phyloP scores from a whole-genome alignment of 345 rosid genomes.

The Gossypium sturtianum region DNA sequence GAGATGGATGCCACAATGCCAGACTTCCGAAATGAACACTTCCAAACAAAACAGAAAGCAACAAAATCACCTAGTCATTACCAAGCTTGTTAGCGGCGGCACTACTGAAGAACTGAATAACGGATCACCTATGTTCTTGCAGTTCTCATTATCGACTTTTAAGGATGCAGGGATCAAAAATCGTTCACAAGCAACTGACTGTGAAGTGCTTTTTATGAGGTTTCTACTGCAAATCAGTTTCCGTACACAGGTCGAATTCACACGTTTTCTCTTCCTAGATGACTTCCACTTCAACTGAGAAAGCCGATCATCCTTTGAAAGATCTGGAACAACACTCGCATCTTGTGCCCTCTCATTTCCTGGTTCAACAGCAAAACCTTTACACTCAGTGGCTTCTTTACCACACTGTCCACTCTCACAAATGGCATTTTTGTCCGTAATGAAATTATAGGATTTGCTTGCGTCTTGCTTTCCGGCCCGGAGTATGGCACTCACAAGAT shows the following conservation, averaged over 20 bases:
- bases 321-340: conserved; percentile 38
- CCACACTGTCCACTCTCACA: conserved; percentile 11
- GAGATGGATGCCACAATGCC: conserved; percentile 23
- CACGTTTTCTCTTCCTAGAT: conserved; percentile 50
- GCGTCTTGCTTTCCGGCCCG: conserved; percentile 24
- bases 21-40: neutral
- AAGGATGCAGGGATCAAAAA: conserved; percentile 26
- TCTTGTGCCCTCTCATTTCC: conserved; percentile 19
- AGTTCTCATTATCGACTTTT: conserved; percentile 56
- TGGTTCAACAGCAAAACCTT: conserved; percentile 15
- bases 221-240: conserved; percentile 18
- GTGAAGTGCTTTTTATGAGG: neutral
- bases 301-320: conserved; percentile 47
- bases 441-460: conserved; percentile 19
- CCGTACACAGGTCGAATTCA: conserved; percentile 23
- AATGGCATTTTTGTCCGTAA: conserved; percentile 19
- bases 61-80: conserved; percentile 55
- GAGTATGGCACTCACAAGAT: conserved; percentile 31
- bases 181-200: conserved; percentile 17
- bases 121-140: conserved; percentile 50
- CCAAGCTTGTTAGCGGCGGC: conserved; percentile 49
- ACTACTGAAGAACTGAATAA: conserved; percentile 42
- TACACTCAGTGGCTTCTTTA: conserved; percentile 18
- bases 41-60: neutral
- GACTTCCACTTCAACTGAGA: conserved; percentile 60